Evolutionary conservation across 2,329 filamentous ascomycete genomes (phyloP).

Genomic region (Hypoxylon sp.): DNA sequence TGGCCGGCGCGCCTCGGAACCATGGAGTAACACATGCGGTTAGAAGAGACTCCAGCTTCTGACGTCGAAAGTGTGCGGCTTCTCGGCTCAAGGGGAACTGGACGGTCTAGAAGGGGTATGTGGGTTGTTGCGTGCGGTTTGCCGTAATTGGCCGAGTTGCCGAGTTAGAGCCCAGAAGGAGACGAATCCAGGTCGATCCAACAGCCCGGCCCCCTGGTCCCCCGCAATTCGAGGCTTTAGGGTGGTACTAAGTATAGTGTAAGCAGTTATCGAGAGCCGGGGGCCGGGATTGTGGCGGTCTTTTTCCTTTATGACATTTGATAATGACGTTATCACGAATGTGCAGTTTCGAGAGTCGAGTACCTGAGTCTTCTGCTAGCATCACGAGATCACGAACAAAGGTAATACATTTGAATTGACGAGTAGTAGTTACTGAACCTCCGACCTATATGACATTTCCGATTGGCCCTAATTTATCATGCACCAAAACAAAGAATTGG

Average conservation of each 20-base stretch:
- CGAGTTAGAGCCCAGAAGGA: constrained; percentile 51
- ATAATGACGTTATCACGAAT: constrained; percentile 43
- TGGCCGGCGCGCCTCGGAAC: constrained; percentile 40
- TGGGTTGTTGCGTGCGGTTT: constrained; percentile 44
- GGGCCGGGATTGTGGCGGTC: constrained; percentile 21
- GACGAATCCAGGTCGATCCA: constrained; percentile 30
- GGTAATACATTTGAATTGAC: background rate
- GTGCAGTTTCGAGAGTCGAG: background rate
- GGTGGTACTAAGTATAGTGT: constrained; percentile 10
- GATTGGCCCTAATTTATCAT: background rate
- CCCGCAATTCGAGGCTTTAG: constrained; percentile 38
- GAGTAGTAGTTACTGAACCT: background rate
- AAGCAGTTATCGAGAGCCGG: constrained; percentile 15
- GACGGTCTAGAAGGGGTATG: constrained; percentile 42
- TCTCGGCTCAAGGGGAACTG: constrained; percentile 59
- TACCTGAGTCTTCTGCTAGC: background rate
- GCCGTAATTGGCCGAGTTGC: constrained; percentile 65
- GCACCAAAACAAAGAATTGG: background rate
- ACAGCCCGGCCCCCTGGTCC: constrained; percentile 34
- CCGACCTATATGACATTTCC: background rate
- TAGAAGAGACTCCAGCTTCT: constrained; percentile 35
- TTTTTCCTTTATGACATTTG: constrained; percentile 42
- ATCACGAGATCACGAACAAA: background rate
- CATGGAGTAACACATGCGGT: constrained; percentile 33
- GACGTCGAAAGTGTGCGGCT: constrained; percentile 44